Conservation (phyloP, 2,329 filamentous ascomycete species). For the Xylaria sp. region DNA sequence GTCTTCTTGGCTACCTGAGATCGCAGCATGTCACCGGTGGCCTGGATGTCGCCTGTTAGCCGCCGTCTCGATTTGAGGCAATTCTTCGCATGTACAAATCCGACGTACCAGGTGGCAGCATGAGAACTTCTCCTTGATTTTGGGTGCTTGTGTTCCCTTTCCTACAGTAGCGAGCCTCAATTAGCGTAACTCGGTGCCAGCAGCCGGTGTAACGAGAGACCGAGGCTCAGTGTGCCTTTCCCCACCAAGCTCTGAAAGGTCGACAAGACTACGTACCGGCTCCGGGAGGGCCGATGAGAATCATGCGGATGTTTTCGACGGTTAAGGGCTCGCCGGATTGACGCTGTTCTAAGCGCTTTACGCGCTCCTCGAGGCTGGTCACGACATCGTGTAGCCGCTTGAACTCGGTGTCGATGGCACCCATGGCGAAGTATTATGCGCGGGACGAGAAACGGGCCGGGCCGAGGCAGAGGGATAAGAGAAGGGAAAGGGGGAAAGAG, state of each 20-base stretch:
- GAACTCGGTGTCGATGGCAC: conserved; percentile 86
- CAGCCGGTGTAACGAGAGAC: neutral
- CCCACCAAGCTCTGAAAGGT: conserved; percentile 18
- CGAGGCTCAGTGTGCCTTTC: conserved; percentile 6
- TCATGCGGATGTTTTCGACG: conserved; percentile 84
- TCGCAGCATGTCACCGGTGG: conserved; percentile 98
- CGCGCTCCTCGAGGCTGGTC: conserved; percentile 82
- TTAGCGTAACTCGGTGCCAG: conserved; percentile 37
- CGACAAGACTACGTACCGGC: conserved; percentile 74
- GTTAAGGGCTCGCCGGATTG: conserved; percentile 68
- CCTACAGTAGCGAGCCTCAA: conserved; percentile 62
- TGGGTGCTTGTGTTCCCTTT: conserved; percentile 98
- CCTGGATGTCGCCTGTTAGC: conserved; percentile 61
- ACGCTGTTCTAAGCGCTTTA: conserved; percentile 84
- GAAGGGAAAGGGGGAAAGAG: conserved; percentile 34
- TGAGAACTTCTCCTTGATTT: conserved; percentile 97
- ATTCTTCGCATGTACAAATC: conserved; percentile 26
- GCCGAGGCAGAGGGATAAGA: conserved; percentile 39
- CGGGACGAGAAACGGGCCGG: conserved; percentile 41
- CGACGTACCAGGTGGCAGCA: conserved; percentile 91
- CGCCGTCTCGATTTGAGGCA: conserved; percentile 29
- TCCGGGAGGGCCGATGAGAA: conserved; percentile 96
- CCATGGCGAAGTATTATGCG: conserved; percentile 69
- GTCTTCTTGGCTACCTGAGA: conserved; percentile 99
- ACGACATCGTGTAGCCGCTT: conserved; percentile 87